Conservation (phyloP, 768 basidiomycete species). For the Russula emetica region DNA sequence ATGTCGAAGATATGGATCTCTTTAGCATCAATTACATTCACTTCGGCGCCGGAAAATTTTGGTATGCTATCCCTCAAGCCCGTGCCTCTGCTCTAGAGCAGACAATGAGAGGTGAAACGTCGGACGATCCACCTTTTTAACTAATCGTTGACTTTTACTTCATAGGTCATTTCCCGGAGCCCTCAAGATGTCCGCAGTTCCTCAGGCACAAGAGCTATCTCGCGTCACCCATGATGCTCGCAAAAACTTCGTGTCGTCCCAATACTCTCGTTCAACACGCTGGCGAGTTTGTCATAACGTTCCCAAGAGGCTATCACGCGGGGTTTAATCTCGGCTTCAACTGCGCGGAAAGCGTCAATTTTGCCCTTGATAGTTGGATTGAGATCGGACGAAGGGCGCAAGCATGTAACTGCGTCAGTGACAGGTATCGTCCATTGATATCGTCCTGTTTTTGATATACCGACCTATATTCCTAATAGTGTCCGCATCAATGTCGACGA, state of each 20-base stretch:
- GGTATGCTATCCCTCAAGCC: conserved; percentile 94
- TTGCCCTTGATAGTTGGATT: conserved; percentile 92
- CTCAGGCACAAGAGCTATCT: conserved; percentile 95
- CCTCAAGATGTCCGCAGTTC: conserved; percentile 84
- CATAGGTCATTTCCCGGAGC: conserved; percentile 82
- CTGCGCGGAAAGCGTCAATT: conserved; percentile 96
- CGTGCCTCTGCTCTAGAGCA: conserved; percentile 79
- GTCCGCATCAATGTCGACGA: conserved; percentile 93
- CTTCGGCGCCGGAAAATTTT: conserved; percentile 94
- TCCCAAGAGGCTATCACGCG: conserved; percentile 91
- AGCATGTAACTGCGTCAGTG: conserved; percentile 65
- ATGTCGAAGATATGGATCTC: conserved; percentile 99
- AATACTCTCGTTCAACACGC: conserved; percentile 88
- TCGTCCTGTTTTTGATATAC: neutral
- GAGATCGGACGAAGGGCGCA: conserved; percentile 81
- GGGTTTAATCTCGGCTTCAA: conserved; percentile 97
- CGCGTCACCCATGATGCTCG: conserved; percentile 79
- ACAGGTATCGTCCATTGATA: conserved; percentile 48
- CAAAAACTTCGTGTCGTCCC: conserved; percentile 73
- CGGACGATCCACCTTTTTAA: neutral
- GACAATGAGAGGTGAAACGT: conserved; percentile 71
- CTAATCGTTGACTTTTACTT: conserved; percentile 1
- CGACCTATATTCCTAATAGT: conserved; percentile 40
- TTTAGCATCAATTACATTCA: conserved; percentile 99
- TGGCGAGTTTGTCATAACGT: conserved; percentile 96